Conservation (phyloP, 257 asterid genomes). For the Scutellaria minor region DNA sequence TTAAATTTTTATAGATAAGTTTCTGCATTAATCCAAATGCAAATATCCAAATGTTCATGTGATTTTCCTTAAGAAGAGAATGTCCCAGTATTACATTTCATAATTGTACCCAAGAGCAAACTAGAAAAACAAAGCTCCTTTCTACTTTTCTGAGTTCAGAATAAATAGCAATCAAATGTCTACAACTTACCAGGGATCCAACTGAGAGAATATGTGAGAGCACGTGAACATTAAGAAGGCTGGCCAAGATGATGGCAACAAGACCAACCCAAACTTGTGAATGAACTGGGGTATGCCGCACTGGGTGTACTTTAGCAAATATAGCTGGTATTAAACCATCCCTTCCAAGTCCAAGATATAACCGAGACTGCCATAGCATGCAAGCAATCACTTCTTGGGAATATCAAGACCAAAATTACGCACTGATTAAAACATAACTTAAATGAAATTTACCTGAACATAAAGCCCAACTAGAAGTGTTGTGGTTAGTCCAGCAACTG, state of each 20-base stretch:
- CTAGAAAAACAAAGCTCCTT: conserved; percentile 3
- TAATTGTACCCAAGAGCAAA: neutral
- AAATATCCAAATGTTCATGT: conserved; percentile 11
- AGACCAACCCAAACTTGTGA: conserved; percentile 95
- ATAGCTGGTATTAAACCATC: conserved; percentile 87
- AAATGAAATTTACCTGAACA: conserved; percentile 70
- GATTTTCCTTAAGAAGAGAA: conserved; percentile 14
- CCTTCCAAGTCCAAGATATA: conserved; percentile 96
- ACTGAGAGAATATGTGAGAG: conserved; percentile 96
- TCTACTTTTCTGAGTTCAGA: conserved; percentile 11
- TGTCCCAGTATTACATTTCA: conserved; percentile 8
- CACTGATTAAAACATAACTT: conserved; percentile 10
- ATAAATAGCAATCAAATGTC: conserved; percentile 1
- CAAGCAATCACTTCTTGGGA: conserved; percentile 35
- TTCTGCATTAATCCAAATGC: conserved; percentile 8
- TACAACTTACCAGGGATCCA: conserved; percentile 82
- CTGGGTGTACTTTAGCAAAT: conserved; percentile 78
- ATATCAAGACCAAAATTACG: conserved; percentile 20
- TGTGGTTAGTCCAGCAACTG: conserved; percentile 94
- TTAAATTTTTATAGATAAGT: neutral
- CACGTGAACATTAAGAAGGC: conserved; percentile 77
- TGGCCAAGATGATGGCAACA: conserved; percentile 79
- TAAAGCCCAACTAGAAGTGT: conserved; percentile 96
- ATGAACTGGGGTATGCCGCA: conserved; percentile 79
- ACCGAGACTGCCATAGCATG: conserved; percentile 67